Evolutionary conservation across 139 green algal species (phyloP).

Genomic region (Volvox reticuliferus): DNA sequence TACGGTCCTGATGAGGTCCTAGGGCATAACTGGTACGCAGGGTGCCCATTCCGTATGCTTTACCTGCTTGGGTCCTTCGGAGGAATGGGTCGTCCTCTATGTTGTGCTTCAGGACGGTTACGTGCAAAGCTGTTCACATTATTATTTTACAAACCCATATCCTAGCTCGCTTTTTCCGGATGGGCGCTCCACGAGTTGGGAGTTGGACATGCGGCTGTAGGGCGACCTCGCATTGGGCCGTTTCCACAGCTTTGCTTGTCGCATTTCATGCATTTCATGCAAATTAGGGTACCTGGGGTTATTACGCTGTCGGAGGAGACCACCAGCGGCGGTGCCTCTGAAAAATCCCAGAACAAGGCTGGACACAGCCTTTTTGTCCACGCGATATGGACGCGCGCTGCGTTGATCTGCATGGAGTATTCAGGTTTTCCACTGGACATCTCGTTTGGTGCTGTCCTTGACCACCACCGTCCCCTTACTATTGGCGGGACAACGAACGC

Average conservation of each 20-base stretch:
- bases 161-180: neutral
- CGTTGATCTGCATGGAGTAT: no score
- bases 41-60: neutral
- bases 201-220: neutral
- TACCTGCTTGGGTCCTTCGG: neutral
- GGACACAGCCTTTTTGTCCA: no score
- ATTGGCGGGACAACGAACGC: no score
- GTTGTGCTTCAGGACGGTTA: neutral
- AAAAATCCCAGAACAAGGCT: no score
- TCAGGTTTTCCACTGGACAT: no score
- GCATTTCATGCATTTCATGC: neutral
- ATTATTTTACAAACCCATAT: neutral
- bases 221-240: neutral
- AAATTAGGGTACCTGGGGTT: no score
- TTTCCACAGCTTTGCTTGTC: neutral
- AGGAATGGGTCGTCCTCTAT: neutral
- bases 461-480: no score
- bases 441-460: no score
- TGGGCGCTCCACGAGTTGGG: neutral
- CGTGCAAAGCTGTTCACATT: neutral
- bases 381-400: no score
- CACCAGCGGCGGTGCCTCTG: no score
- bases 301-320: no score
- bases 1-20: constrained; percentile 96
- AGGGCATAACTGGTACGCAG: constrained; percentile 94